Conservation (phyloP, 116 monocot genomes). For the Trichopus zeylanicus region DNA sequence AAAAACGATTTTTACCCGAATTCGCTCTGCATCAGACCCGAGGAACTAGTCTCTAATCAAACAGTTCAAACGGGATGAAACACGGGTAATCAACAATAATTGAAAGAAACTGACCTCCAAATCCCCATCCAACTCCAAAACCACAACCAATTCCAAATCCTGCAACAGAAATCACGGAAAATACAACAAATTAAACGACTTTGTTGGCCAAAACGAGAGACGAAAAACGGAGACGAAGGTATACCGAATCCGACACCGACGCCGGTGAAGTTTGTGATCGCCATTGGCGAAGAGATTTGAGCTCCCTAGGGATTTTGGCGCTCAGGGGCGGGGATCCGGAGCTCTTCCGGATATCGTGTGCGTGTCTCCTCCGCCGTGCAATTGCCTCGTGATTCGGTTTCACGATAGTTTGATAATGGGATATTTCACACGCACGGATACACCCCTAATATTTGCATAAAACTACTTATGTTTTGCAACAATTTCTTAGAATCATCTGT, state of each 20-base stretch:
- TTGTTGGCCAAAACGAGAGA: not conserved
- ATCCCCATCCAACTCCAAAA: slow-evolving; percentile 97
- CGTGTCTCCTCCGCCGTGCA: not conserved
- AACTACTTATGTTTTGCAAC: too few relatives aligned
- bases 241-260: slow-evolving; percentile 81
- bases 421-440: too few relatives aligned
- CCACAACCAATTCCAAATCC: slow-evolving; percentile 93
- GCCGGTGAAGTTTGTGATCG: slow-evolving; percentile 71
- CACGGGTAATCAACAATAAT: not conserved
- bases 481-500: too few relatives aligned
- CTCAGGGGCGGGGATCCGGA: not conserved
- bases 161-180: slow-evolving; percentile 16
- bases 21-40: too few relatives aligned
- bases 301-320: not conserved
- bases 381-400: not conserved
- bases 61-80: not conserved
- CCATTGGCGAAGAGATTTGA: slow-evolving; percentile 28
- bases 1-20: too few relatives aligned
- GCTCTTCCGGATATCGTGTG: not conserved
- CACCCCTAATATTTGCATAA: too few relatives aligned
- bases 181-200: not conserved
- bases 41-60: too few relatives aligned
- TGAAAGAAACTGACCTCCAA: slow-evolving; percentile 55
- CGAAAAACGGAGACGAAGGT: not conserved
- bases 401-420: too few relatives aligned